Evolutionary conservation across 2,329 filamentous ascomycete species (phyloP).

Genomic region (Lachnellula willkommii): DNA sequence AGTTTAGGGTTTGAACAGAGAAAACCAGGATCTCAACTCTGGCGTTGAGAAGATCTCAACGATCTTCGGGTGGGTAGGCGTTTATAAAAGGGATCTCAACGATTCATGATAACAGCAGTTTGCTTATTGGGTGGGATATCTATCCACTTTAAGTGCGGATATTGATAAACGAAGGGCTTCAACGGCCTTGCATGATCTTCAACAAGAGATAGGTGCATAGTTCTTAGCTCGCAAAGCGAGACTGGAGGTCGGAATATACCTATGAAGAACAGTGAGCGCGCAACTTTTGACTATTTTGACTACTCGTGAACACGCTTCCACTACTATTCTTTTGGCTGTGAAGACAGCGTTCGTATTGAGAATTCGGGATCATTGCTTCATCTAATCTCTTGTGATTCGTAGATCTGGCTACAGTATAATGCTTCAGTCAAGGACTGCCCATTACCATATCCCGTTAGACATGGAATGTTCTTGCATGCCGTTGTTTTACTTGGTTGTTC

Average conservation of each 20-base stretch:
- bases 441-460: too few relatives aligned
- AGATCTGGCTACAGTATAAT: too few relatives aligned
- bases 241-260: not conserved
- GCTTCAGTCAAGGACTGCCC: too few relatives aligned
- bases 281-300: not conserved
- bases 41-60: not conserved
- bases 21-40: not conserved
- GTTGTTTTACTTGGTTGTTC: too few relatives aligned
- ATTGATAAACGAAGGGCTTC: not conserved
- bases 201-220: not conserved
- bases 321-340: too few relatives aligned
- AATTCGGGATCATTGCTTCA: too few relatives aligned
- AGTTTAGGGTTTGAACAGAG: slow-evolving; percentile 21
- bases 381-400: too few relatives aligned
- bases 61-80: not conserved
- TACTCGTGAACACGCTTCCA: too few relatives aligned
- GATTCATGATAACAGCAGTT: not conserved
- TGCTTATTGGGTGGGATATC: not conserved
- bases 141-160: not conserved
- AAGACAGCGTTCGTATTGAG: too few relatives aligned
- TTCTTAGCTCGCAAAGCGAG: not conserved
- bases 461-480: too few relatives aligned
- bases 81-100: not conserved
- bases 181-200: not conserved
- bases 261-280: not conserved